phyloP scores from a whole-genome alignment of 495 filamentous ascomycete species.

The Extremus antarcticus region DNA sequence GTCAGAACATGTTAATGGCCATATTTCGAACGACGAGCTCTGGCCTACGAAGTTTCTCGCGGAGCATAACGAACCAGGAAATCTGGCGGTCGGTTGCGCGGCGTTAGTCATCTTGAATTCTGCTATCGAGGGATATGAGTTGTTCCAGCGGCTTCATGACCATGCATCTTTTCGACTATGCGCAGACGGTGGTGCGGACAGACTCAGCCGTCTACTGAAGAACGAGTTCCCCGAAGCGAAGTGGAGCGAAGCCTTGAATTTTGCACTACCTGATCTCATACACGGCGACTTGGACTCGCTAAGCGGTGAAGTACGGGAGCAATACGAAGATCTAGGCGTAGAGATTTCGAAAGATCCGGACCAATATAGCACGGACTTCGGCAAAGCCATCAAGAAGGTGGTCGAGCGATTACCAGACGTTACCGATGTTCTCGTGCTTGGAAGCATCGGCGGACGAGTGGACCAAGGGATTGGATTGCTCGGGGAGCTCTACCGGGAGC shows the following conservation, averaged over 20 bases:
- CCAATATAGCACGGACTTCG: constrained; percentile 78
- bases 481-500: constrained; percentile 50
- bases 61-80: not conserved
- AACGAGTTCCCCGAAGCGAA: not conserved
- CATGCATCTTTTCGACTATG: constrained; percentile 41
- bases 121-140: constrained; percentile 23
- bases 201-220: constrained; percentile 48
- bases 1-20: not conserved
- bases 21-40: not conserved
- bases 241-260: constrained; percentile 2
- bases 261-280: constrained; percentile 51
- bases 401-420: constrained; percentile 1
- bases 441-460: constrained; percentile 76
- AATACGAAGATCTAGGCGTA: constrained; percentile 47
- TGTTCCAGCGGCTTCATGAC: constrained; percentile 24
- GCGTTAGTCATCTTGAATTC: constrained; percentile 32
- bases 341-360: constrained; percentile 55
- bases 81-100: not conserved
- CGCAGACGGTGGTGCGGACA: constrained; percentile 87
- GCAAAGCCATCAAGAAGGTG: constrained; percentile 62
- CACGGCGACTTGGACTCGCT: constrained; percentile 88
- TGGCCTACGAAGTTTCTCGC: constrained; percentile 11
- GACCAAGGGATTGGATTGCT: constrained; percentile 86
- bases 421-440: constrained; percentile 57
- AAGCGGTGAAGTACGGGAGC: constrained; percentile 39